Base-by-base conservation (phyloP, 1,139 yeast species). In the Blastobotrys malaysiensis region DNA sequence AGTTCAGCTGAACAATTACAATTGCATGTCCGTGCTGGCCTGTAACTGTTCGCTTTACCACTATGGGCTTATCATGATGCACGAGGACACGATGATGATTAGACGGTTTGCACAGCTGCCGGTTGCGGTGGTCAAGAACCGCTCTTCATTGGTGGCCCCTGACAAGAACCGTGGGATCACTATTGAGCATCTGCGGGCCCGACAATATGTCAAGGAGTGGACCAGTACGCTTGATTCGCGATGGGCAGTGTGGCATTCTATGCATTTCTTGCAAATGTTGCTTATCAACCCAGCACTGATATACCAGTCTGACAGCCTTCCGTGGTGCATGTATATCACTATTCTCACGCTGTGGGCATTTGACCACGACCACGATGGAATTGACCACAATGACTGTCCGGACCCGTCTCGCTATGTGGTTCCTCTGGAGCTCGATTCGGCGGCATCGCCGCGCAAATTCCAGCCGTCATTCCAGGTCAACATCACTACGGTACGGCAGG, bases 211-310 rank as follows among this genome's bases (percentile, higher is more conserved):
- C 52, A n/a, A 55, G 45, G 52, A 50, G 16, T 65, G 69, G 69
- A 61, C 64, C 5, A 51, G 59, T 2, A 61, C 67, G 1, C 61
- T 62, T 7, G 68, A 65, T 26, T 65, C 66, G 11, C 57, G 61
- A 16, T 56, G 64, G 56, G 69, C 69, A 1, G 61, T 63, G 2
- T 65, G 68, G 69, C 63, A 65, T 44, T 63, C 67, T 21, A 64
- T 61, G 36, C 66, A 65, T 51, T 65, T 63, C 43, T 54, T 65
- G 52, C 57, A 61, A 9, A 56, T 59, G 16, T 54, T 65, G 4
- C 56, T 64, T 21, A 55, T 55, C 45, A 62, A 61, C 45, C 61
- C 59, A 22, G 52, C 58, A 2, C 50, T 64, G 14, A 58, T 65
- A 3, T 61, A 58, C 45, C 62, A 62, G 48, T 66, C 66, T 2